Evolutionary conservation across 805 yeast genomes (phyloP).

Genomic region (Cyberlindnera mississippiensis): DNA sequence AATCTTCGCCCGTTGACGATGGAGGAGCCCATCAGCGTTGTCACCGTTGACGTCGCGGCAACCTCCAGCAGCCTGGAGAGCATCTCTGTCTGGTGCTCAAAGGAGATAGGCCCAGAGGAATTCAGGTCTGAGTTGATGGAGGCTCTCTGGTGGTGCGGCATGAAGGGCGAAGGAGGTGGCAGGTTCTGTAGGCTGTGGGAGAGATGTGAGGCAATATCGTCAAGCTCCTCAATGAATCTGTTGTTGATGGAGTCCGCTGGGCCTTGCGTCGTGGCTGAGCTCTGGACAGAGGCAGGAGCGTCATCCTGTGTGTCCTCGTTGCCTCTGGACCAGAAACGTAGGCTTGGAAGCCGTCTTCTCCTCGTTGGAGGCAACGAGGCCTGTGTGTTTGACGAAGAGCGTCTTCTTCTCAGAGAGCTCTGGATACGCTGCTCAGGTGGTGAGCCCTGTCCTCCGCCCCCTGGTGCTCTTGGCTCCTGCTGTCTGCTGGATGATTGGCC

Average conservation of each 20-base stretch:
- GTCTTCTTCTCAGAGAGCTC: slow-evolving; percentile 22
- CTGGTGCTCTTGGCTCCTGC: too few relatives aligned
- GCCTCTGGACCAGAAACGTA: slow-evolving; percentile 18
- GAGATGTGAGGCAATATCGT: slow-evolving; percentile 21
- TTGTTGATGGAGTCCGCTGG: not conserved
- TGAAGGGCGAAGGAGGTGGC: not conserved
- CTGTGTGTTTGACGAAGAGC: slow-evolving; percentile 20
- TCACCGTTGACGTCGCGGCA: slow-evolving; percentile 43
- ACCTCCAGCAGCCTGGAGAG: slow-evolving; percentile 39
- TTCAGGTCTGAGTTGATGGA: slow-evolving; percentile 7
- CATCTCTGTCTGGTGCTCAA: slow-evolving; percentile 37
- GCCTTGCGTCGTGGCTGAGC: not conserved
- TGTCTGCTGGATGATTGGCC: too few relatives aligned
- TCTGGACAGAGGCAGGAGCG: not conserved
- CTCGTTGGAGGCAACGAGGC: slow-evolving; percentile 18
- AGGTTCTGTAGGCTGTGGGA: slow-evolving; percentile 5
- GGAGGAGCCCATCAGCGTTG: slow-evolving; percentile 33
- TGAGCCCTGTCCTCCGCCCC: too few relatives aligned
- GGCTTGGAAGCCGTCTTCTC: slow-evolving; percentile 21
- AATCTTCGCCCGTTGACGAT: slow-evolving; percentile 28
- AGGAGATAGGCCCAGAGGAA: slow-evolving; percentile 10
- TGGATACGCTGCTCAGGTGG: slow-evolving; percentile 1
- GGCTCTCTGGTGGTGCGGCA: slow-evolving; percentile 2
- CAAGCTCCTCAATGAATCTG: slow-evolving; percentile 22
- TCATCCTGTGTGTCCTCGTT: not conserved